Percentiles rank a stretch among this genome's conserved stretches.
These are phyloP conservation scores for Gastrodia elata DNA, from an alignment of 106 monocot genomes.

Conservation along the genomic window DNA sequence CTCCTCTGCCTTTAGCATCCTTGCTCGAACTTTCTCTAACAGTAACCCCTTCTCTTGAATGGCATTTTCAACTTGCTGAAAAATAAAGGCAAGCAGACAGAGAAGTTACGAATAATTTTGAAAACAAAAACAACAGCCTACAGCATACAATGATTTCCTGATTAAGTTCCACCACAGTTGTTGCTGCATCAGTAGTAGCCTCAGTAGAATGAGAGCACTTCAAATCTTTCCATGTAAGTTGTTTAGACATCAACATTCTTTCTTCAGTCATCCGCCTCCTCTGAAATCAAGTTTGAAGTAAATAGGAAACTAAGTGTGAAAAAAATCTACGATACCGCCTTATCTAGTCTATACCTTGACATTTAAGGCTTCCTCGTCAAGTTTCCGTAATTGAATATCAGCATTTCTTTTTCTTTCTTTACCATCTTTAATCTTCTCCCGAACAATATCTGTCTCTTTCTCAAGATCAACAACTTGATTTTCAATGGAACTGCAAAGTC, in stretches of 20 bases:
- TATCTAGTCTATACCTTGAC: constrained; percentile 48
- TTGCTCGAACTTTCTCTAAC: constrained; percentile 38
- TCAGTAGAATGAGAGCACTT: constrained; percentile 46
- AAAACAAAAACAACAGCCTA: too few species aligned
- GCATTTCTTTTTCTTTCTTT: constrained; percentile 48
- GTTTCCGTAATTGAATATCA: constrained; percentile 32
- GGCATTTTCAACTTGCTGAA: constrained; percentile 57
- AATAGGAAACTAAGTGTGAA: background rate
- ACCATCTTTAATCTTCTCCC: constrained; percentile 37
- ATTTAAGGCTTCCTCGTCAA: constrained; percentile 36
- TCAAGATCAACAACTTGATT: constrained; percentile 45
- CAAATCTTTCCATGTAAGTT: constrained; percentile 41
- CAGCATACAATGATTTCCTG: constrained; percentile 71
- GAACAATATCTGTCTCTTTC: constrained; percentile 29
- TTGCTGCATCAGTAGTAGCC: constrained; percentile 18
- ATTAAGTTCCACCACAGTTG: constrained; percentile 55
- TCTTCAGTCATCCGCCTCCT: constrained; percentile 49
- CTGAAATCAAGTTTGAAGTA: constrained; percentile 26
- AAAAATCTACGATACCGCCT: background rate
- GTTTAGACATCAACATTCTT: constrained; percentile 37
- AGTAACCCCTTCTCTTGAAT: constrained; percentile 47
- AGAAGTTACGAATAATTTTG: too few species aligned
- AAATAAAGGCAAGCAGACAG: background rate
- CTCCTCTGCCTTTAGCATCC: constrained; percentile 27
- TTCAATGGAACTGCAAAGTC: constrained; percentile 71